A percentile compares a stretch with the other conserved stretches of the same genome.
Conservation (phyloP, 1,139 yeast species). For the Scheffersomyces lignicola region DNA sequence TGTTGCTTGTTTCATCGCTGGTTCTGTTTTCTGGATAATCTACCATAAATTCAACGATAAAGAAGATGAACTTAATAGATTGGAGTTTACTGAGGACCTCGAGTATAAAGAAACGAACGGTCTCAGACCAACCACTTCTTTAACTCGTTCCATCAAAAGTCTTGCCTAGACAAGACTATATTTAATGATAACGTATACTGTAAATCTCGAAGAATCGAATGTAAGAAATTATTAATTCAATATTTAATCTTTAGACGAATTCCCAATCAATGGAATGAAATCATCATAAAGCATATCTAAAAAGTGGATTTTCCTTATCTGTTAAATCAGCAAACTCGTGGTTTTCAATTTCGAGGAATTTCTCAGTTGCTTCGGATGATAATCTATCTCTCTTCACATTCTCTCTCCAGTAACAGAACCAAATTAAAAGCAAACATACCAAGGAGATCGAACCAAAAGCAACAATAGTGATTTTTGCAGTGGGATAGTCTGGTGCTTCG, state of each 20-base stretch:
- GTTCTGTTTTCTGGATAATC: constrained; percentile 57
- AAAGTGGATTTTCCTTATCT: constrained; percentile 63
- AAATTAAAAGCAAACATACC: constrained; percentile 20
- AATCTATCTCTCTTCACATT: constrained; percentile 27
- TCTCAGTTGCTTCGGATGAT: constrained; percentile 10
- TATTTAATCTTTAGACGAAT: no score
- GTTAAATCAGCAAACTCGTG: constrained; percentile 64
- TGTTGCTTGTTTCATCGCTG: constrained; percentile 58
- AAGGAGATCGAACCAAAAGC: constrained; percentile 28
- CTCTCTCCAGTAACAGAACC: constrained; percentile 29
- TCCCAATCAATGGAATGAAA: no score
- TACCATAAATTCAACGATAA: constrained; percentile 56
- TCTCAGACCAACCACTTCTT: constrained; percentile 21
- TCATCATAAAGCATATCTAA: constrained; percentile 41
- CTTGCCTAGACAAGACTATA: constrained; percentile 2
- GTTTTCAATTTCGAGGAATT: constrained; percentile 35
- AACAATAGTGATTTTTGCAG: constrained; percentile 44
- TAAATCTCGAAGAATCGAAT: no score
- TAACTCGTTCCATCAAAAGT: constrained; percentile 22
- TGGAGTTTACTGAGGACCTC: constrained; percentile 38
- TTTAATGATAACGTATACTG: no score
- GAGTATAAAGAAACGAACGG: constrained; percentile 12
- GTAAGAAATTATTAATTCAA: no score
- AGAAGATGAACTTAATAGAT: constrained; percentile 59
- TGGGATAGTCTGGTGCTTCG: constrained; percentile 53